Conservation (phyloP, 2,329 filamentous ascomycete species). For the Aspergillus novoparasiticus region DNA sequence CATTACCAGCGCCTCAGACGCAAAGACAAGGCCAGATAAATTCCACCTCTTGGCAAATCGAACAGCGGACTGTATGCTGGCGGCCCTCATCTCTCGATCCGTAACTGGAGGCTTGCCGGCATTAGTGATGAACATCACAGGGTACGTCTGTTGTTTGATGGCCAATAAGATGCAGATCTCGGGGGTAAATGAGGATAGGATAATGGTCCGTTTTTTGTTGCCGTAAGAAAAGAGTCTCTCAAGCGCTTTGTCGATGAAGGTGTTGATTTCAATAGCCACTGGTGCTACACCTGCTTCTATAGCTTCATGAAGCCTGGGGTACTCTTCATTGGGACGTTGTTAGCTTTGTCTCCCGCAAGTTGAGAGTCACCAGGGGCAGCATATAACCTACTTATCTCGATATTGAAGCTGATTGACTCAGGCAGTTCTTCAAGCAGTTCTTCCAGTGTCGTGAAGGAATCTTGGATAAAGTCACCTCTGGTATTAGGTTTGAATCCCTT, state of each 20-base stretch:
- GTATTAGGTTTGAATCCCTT: constrained; percentile 44
- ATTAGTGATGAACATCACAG: constrained; percentile 33
- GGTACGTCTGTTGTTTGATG: constrained; percentile 25
- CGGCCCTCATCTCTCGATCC: constrained; percentile 33
- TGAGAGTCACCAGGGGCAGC: no score
- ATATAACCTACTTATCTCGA: constrained; percentile 38
- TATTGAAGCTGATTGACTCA: constrained; percentile 40
- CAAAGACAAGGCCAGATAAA: constrained; percentile 41
- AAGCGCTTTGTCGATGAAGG: constrained; percentile 42
- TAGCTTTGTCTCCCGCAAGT: constrained; percentile 9
- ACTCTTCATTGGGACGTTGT: constrained; percentile 34
- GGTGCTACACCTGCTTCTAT: constrained; percentile 36
- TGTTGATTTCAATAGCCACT: constrained; percentile 43
- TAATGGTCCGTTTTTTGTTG: constrained; percentile 30
- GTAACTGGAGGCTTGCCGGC: constrained; percentile 25
- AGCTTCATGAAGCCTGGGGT: constrained; percentile 44
- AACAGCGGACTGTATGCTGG: constrained; percentile 41
- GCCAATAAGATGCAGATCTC: constrained; percentile 31
- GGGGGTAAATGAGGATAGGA: constrained; percentile 33
- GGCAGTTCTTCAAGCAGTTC: constrained; percentile 42
- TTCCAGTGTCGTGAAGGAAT: constrained; percentile 41
- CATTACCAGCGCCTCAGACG: constrained; percentile 39
- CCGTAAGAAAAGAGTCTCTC: constrained; percentile 29
- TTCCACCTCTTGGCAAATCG: constrained; percentile 43
- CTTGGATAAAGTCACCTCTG: constrained; percentile 41